Conservation (phyloP, 179 eudicot species). For the Corrigiola litoralis region DNA sequence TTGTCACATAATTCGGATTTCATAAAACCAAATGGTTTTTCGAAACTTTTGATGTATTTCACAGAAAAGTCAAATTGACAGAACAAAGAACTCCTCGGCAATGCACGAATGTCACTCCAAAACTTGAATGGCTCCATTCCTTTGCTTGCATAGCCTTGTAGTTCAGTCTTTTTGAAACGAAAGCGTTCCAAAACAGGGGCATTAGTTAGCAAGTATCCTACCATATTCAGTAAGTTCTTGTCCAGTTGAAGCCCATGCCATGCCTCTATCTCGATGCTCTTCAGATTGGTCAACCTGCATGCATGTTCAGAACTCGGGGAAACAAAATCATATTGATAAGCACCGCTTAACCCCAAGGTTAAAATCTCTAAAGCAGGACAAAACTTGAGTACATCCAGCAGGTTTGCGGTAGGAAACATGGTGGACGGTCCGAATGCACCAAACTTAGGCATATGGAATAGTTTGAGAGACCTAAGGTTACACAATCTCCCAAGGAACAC, state of each 20-base stretch:
- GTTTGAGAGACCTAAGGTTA: no score
- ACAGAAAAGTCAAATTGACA: no score
- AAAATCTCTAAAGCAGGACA: not conserved
- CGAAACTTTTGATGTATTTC: no score
- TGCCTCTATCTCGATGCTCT: not conserved
- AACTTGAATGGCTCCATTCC: no score
- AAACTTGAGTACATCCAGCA: not conserved
- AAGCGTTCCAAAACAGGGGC: not conserved
- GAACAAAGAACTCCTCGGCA: no score
- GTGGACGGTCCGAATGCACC: not conserved
- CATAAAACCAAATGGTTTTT: no score
- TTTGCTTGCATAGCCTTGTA: no score
- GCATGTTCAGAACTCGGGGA: not conserved
- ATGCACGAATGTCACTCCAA: no score
- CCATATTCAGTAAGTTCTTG: no score
- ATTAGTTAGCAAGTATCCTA: not conserved
- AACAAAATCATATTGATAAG: not conserved
- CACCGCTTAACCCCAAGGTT: not conserved
- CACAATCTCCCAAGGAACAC: no score
- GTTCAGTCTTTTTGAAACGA: not conserved
- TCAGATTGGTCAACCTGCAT: not conserved
- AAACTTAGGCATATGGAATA: no score
- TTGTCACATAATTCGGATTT: no score
- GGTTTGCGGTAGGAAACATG: not conserved
- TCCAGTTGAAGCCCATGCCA: not conserved